A percentile compares a stretch with the other conserved stretches of the same genome.
Conservation (phyloP, 352 stramenopile genomes). For the Pythium inflatum region DNA sequence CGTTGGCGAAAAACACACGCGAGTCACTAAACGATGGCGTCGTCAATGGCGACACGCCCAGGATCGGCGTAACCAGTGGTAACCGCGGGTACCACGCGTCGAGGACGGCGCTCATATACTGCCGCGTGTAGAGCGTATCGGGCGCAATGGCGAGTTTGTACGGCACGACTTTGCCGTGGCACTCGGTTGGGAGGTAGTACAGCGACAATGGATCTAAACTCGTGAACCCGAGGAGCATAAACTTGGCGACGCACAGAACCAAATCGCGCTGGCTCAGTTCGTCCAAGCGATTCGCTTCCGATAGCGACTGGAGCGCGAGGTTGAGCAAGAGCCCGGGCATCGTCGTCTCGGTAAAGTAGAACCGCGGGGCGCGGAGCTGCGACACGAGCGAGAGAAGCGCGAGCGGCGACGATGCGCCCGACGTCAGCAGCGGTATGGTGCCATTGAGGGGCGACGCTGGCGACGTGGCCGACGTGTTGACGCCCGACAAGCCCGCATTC, state of each 20-base stretch:
- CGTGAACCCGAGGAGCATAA: conserved; percentile 55
- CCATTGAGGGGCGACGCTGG: conserved; percentile 25
- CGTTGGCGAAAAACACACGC: conserved; percentile 61
- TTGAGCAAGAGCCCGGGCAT: conserved; percentile 65
- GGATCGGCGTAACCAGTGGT: conserved; percentile 41
- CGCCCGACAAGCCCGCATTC: conserved; percentile 8
- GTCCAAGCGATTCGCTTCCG: conserved; percentile 51
- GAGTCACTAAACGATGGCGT: conserved; percentile 62
- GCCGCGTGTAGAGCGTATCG: conserved; percentile 66
- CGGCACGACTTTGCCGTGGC: conserved; percentile 55
- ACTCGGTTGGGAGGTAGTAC: conserved; percentile 53
- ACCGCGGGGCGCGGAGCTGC: conserved; percentile 47
- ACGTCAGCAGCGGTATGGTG: conserved; percentile 26
- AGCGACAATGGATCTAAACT: conserved; percentile 40
- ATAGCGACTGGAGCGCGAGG: conserved; percentile 50
- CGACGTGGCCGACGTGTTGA: not conserved
- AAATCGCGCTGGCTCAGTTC: conserved; percentile 45
- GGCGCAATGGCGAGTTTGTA: conserved; percentile 79
- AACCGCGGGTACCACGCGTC: conserved; percentile 67
- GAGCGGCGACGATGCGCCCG: conserved; percentile 21
- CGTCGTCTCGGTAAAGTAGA: conserved; percentile 72
- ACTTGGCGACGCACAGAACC: conserved; percentile 50
- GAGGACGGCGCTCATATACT: conserved; percentile 56
- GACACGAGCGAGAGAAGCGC: conserved; percentile 36
- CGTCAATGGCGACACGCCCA: conserved; percentile 50